Base-by-base conservation (phyloP, 1,139 yeast species). In the Keqinozyma sinolaborantium region DNA sequence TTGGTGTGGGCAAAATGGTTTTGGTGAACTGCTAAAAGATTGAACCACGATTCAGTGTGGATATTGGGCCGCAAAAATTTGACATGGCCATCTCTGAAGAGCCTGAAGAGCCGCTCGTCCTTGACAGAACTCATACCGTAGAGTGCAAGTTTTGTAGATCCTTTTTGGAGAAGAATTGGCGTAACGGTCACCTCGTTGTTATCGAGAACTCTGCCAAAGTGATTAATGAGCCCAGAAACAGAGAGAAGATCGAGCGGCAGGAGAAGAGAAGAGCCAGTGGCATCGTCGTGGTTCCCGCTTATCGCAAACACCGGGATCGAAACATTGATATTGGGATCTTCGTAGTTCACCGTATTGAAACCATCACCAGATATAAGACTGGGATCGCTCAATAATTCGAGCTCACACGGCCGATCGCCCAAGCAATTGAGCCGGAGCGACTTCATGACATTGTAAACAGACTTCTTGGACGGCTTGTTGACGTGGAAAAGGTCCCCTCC, bases 261-360 rank as follows among this genome's bases (percentile, higher is more conserved):
- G n/a, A 92, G 63, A 38, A 87, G 61, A 3, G 83, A 84, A 31
- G 80, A 85, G 0, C 98, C 98, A 0, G 96, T 85, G 1, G 96
- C 88, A 58, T 92, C 98, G 56, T 92, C 99, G 55, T 92, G 99
- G 49, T 92, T 92, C 3, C 99, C 99, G 35, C 92, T 80, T 7
- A 94, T 92, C 8, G 94, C 94, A 66, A 92, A 88, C 14, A 92
- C 76, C 0, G 99, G 99, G n/a, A 88, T 75, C 0, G 95, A 79
- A 2, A 92, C 81, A 54, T 92, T 92, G 38, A 87, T 60, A 55
- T 92, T 87, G 3, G 90, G 88, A 53, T 92, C 97, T 48, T 86
- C 95, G 53, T 86, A 92, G 50, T 90, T 88, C 24, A 90, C 84
- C 31, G 77, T 76, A 33, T 79, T 74, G 42, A 83, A 69, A 12